Percentiles rank a stretch among this genome's conserved stretches.
Conservation (phyloP, 176 grass and related monocot genomes). For the Oryza australiensis region DNA sequence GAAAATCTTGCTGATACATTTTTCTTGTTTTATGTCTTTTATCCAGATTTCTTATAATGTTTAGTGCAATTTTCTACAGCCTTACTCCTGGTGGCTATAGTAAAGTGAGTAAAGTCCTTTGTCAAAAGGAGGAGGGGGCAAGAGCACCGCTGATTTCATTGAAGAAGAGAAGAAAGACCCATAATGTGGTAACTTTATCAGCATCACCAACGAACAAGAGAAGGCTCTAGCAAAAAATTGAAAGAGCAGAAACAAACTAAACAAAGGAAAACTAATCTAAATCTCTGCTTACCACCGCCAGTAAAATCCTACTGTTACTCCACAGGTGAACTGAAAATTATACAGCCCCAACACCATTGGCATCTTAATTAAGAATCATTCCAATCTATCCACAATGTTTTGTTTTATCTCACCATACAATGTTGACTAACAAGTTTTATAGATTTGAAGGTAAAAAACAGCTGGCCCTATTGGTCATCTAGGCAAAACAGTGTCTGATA, state of each 20-base stretch:
- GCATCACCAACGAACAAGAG: background rate
- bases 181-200: background rate
- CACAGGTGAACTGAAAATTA: background rate
- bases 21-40: background rate
- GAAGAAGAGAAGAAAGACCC: background rate
- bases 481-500: background rate
- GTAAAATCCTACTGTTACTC: background rate
- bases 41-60: background rate
- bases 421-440: background rate
- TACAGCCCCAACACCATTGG: background rate
- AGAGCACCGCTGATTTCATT: background rate
- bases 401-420: background rate
- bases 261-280: background rate
- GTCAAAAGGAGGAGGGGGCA: background rate
- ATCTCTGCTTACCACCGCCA: background rate
- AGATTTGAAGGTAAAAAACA: background rate
- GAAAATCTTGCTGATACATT: background rate
- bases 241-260: background rate
- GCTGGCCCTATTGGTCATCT: background rate
- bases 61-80: background rate
- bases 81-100: background rate
- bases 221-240: background rate
- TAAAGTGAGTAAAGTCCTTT: background rate
- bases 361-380: conserved; percentile 3
- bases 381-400: background rate